phyloP scores from a whole-genome alignment of 73 alveolate species.

The Paramecium sexaurelia region DNA sequence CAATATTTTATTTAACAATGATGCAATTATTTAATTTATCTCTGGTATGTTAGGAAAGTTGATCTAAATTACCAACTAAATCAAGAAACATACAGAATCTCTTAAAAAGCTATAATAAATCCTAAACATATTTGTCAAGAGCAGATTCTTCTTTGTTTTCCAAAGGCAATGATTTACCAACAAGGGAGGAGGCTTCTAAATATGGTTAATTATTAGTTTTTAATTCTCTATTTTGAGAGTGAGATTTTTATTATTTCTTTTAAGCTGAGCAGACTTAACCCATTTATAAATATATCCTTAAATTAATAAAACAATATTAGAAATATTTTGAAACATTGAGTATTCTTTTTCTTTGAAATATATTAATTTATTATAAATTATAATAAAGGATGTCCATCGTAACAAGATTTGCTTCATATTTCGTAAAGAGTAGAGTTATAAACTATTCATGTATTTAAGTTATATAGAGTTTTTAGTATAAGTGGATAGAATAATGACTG shows the following conservation, averaged over 20 bases:
- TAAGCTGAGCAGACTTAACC: background rate
- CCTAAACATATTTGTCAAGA: background rate
- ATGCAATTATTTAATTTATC: background rate
- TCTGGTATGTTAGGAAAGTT: background rate
- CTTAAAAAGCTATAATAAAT: background rate
- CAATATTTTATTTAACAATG: background rate
- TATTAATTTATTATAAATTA: background rate
- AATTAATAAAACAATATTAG: background rate
- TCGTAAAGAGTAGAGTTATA: conserved; percentile 47
- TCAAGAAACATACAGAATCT: background rate
- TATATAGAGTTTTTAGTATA: background rate
- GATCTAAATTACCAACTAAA: background rate
- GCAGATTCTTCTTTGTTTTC: background rate
- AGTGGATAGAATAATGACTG: conserved; percentile 54
- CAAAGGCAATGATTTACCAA: background rate
- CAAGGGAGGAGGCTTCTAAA: background rate
- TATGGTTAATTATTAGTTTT: background rate
- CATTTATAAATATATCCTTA: background rate
- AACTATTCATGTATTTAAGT: background rate
- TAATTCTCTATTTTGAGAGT: background rate
- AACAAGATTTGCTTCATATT: conserved; percentile 27
- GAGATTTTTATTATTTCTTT: background rate
- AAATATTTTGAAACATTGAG: background rate
- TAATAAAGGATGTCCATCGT: conserved; percentile 40
- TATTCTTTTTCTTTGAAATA: background rate